Conservation (phyloP, 2,329 filamentous ascomycete species). For the Colletotrichum endophyticum region DNA sequence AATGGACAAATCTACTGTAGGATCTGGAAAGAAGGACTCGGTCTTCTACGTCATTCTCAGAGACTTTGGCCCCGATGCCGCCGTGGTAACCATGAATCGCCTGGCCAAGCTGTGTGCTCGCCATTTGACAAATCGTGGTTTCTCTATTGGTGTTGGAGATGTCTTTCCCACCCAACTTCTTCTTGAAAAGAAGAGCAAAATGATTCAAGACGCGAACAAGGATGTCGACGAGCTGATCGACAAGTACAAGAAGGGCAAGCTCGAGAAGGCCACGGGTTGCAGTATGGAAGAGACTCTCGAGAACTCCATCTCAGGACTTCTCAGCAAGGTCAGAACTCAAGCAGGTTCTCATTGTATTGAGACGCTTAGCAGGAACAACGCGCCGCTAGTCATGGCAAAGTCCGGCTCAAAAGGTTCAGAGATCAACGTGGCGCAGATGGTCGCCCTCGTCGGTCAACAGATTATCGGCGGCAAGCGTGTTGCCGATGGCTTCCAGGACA, state of each 20-base stretch:
- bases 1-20: constrained; percentile 99
- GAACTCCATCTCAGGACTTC: constrained; percentile 86
- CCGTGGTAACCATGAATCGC: constrained; percentile 91
- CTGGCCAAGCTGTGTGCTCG: constrained; percentile 89
- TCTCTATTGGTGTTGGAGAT: constrained; percentile 95
- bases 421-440: constrained; percentile 99
- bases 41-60: constrained; percentile 96
- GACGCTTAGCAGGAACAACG: constrained; percentile 88
- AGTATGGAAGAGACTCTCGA: constrained; percentile 92
- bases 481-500: constrained; percentile 93
- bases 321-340: constrained; percentile 89
- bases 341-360: constrained; percentile 91
- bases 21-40: constrained; percentile 95
- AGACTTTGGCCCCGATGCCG: constrained; percentile 90
- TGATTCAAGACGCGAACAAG: constrained; percentile 80
- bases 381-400: constrained; percentile 94
- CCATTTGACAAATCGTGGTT: constrained; percentile 87
- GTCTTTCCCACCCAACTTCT: constrained; percentile 83
- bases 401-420: constrained; percentile 96
- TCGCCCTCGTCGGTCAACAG: constrained; percentile 95
- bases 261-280: constrained; percentile 87
- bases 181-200: constrained; percentile 72
- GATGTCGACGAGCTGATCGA: constrained; percentile 85
- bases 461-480: constrained; percentile 96
- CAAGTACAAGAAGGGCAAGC: constrained; percentile 77